Evolutionary conservation across 169 alveolate species (phyloP).

Genomic region (Cryptosporidium ubiquitum): DNA sequence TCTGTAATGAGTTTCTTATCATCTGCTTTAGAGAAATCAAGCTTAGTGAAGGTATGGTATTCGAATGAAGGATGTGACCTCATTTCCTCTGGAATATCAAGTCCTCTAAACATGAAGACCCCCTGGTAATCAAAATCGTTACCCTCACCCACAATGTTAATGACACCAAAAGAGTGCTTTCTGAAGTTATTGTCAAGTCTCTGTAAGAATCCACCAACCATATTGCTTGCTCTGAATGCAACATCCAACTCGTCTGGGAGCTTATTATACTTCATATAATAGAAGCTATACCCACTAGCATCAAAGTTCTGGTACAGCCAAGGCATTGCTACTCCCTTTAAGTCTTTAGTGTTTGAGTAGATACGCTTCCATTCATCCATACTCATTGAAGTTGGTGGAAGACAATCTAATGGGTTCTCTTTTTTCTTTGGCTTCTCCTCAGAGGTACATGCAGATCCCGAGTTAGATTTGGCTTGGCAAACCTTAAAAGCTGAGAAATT

Average conservation of each 20-base stretch:
- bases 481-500: constrained; percentile 77
- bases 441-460: constrained; percentile 75
- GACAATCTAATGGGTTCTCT: constrained; percentile 85
- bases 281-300: constrained; percentile 90
- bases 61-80: constrained; percentile 96
- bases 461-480: constrained; percentile 71
- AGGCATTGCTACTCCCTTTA: constrained; percentile 88
- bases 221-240: constrained; percentile 89
- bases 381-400: constrained; percentile 90
- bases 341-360: constrained; percentile 91
- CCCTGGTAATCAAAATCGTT: constrained; percentile 93
- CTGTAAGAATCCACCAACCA: constrained; percentile 94
- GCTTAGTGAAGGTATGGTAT: constrained; percentile 88
- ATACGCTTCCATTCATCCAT: constrained; percentile 94
- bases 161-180: constrained; percentile 93
- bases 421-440: constrained; percentile 82
- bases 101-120: constrained; percentile 96
- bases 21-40: constrained; percentile 83
- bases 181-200: constrained; percentile 92
- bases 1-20: constrained; percentile 91
- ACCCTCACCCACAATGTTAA: constrained; percentile 93
- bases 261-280: constrained; percentile 92
- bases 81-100: constrained; percentile 89
- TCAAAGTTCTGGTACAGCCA: constrained; percentile 90
- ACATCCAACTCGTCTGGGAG: constrained; percentile 93